Conservation (phyloP, 495 filamentous ascomycete species). For the Elasticomyces elasticus region DNA sequence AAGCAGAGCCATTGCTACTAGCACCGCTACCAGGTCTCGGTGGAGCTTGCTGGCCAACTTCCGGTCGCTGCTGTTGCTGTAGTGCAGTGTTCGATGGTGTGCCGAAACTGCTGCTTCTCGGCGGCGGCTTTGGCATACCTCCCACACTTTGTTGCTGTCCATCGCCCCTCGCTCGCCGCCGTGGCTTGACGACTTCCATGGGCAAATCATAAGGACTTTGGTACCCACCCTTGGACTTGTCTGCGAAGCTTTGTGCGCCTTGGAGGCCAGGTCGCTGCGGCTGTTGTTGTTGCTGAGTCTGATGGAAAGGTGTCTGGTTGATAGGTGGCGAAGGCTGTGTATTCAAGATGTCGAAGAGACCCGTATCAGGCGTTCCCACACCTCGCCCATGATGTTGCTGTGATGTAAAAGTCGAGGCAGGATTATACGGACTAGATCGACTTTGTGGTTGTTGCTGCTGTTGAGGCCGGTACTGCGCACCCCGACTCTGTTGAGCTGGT, state of each 20-base stretch:
- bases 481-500: not conserved
- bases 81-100: not conserved
- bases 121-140: slow-evolving; percentile 41
- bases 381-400: slow-evolving; percentile 5
- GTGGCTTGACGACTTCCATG: slow-evolving; percentile 67
- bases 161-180: slow-evolving; percentile 35
- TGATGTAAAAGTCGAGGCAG: not conserved
- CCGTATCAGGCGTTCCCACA: slow-evolving; percentile 19
- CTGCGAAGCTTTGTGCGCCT: slow-evolving; percentile 65
- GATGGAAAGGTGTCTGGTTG: slow-evolving; percentile 6
- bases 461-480: not conserved
- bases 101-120: slow-evolving; percentile 52
- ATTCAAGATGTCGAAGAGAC: slow-evolving; percentile 19
- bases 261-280: slow-evolving; percentile 27
- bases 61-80: not conserved
- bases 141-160: slow-evolving; percentile 21
- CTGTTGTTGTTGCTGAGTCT: slow-evolving; percentile 32
- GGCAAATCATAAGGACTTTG: slow-evolving; percentile 90
- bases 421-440: not conserved
- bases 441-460: slow-evolving; percentile 1
- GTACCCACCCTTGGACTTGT: slow-evolving; percentile 84
- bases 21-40: not conserved
- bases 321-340: not conserved
- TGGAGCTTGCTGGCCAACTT: not conserved
- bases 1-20: slow-evolving; percentile 3